A percentile compares a stretch with the other conserved stretches of the same genome.
These are phyloP conservation scores for Serendipita sp. DNA, from an alignment of 768 basidiomycete species.

Conservation along the genomic window DNA sequence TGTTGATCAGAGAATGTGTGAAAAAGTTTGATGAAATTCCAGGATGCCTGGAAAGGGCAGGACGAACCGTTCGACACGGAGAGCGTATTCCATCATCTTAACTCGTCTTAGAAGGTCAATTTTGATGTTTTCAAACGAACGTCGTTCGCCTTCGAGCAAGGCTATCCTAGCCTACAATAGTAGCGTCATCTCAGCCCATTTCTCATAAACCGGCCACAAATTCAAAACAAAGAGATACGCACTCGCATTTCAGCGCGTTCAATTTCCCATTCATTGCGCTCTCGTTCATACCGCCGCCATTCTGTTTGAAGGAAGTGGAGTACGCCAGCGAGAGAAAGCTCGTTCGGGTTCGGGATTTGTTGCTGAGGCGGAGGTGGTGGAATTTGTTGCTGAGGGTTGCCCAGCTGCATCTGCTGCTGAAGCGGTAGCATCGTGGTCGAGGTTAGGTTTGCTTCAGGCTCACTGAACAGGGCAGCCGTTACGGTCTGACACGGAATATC, in stretches of 20 bases:
- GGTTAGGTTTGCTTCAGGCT: not conserved
- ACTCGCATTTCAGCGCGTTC: conserved; percentile 99
- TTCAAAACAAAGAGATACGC: conserved; percentile 26
- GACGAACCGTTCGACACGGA: conserved; percentile 84
- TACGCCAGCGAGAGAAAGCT: conserved; percentile 84
- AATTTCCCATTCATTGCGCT: conserved; percentile 99
- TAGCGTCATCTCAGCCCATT: conserved; percentile 1
- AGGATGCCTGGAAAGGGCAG: not conserved
- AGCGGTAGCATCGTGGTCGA: conserved; percentile 5
- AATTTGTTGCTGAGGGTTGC: conserved; percentile 12
- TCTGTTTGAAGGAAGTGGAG: conserved; percentile 97
- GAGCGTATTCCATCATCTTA: conserved; percentile 97
- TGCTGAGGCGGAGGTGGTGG: conserved; percentile 34
- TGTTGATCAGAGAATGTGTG: conserved; percentile 19
- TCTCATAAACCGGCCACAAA: conserved; percentile 12
- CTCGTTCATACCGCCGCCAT: conserved; percentile 94
- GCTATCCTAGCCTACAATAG: conserved; percentile 76
- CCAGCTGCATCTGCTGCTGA: conserved; percentile 5
- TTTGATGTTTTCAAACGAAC: conserved; percentile 94
- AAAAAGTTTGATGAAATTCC: conserved; percentile 7
- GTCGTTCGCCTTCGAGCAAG: conserved; percentile 87
- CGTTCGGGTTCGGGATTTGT: conserved; percentile 74
- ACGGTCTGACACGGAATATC: not conserved
- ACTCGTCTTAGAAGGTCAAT: conserved; percentile 90
- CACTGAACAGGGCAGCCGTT: too few relatives aligned